Base-by-base conservation (phyloP, 2,329 filamentous ascomycete genomes). In the Rutstroemia sydowiana region DNA sequence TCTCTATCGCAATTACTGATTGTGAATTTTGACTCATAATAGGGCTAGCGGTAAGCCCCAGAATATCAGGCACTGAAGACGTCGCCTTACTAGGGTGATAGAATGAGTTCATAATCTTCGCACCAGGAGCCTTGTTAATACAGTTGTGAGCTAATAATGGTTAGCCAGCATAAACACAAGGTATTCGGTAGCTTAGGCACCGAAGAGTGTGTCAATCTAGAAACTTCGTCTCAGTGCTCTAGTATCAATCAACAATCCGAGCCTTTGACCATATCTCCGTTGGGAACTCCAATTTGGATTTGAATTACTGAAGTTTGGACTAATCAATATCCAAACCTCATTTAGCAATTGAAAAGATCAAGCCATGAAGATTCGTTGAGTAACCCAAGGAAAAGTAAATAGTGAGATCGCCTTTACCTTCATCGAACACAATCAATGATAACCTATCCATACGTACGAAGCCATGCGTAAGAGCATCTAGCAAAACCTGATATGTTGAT, bases 391-490 rank as follows among this genome's bases (percentile, higher is more conserved):
- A 31, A 18, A 7, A 26, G 11, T 34, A n/a, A 34, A 11, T n/a
- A 26, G 23, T 26, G 23, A 26, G 8, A 26, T 4, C 23, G 23
- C 23, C 39, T 30, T 42, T 67, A 78, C 80, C 79, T 74, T 87
- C 84, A 63, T 87, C 83, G 57, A 86, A 84, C 1, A 87, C 71
- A 7, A 85, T 68, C 31, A 87, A 66, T 18, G 77, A 72, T 18
- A 87, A 61, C 3, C 68, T 66, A 5, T 68, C 61, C 60, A 86
- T 75, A 9, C 64, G 68, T 3, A 87, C 73, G 63, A 86, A 87
- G 0, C 72, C 82, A 68, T 84, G 79, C 6, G 66, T 73, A 47
- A 86, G 70, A 14, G 81, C 82, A 69, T 86, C 81, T 1, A 74
- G 65, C 6, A 87, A 69, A 37, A 70, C 75, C 36, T 77, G 76